Evolutionary conservation across 108 stramenopile genomes (phyloP).

Genomic region (Pseudonitzschia pungens): DNA sequence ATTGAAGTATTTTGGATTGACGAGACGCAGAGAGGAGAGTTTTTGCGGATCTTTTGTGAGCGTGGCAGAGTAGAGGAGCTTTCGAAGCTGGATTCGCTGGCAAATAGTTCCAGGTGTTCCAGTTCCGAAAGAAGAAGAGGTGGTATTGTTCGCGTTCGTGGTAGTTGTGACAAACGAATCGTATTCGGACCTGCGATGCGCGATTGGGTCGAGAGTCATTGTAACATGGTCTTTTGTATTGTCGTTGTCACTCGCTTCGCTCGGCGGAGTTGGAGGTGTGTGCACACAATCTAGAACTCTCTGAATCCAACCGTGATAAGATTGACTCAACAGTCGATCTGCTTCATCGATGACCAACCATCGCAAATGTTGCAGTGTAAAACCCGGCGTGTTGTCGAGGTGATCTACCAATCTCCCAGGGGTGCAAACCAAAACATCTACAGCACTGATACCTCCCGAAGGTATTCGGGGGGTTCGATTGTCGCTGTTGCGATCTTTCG

Average conservation of each 20-base stretch:
- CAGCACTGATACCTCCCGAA: constrained; percentile 42
- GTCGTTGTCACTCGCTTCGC: not conserved
- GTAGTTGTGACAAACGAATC: constrained; percentile 4
- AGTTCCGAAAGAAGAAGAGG: not conserved
- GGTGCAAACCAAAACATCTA: constrained; percentile 94
- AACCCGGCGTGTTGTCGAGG: constrained; percentile 90
- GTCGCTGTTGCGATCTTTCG: not conserved
- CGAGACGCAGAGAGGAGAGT: constrained; percentile 79
- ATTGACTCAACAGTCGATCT: constrained; percentile 89
- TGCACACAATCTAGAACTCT: constrained; percentile 68
- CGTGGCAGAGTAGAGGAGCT: constrained; percentile 90
- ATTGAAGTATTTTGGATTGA: constrained; percentile 87
- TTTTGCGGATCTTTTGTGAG: constrained; percentile 95
- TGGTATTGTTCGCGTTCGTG: not conserved
- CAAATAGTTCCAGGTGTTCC: constrained; percentile 2
- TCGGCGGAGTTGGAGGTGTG: constrained; percentile 17
- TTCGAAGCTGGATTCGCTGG: constrained; percentile 57
- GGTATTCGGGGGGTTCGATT: not conserved
- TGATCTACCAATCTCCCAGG: constrained; percentile 94
- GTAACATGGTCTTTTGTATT: constrained; percentile 21
- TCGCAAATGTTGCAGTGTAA: constrained; percentile 87
- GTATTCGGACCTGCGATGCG: constrained; percentile 13
- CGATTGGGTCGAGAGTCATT: constrained; percentile 10
- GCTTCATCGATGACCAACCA: constrained; percentile 96
- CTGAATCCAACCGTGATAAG: constrained; percentile 91